These are phyloP conservation scores for Lathyrus oleraceus DNA, from an alignment of 306 rosid genomes.

Conservation along the genomic window DNA sequence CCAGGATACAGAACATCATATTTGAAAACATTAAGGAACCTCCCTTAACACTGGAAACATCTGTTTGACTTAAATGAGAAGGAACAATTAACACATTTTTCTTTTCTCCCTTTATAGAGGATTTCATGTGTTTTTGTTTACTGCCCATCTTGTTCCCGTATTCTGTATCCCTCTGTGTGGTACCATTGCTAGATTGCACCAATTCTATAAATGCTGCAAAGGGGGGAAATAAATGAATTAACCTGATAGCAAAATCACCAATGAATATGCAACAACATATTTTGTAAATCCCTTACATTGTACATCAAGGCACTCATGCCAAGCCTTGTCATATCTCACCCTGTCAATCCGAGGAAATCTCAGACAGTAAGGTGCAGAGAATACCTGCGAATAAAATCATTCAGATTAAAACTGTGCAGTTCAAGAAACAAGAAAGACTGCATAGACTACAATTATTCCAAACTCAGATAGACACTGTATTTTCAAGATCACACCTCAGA, in stretches of 20 bases:
- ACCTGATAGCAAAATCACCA: constrained; percentile 29
- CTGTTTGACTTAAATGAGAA: constrained; percentile 87
- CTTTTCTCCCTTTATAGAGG: constrained; percentile 61
- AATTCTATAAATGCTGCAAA: constrained; percentile 85
- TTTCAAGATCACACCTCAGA: constrained; percentile 72
- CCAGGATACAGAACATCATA: constrained; percentile 95
- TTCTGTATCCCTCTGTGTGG: constrained; percentile 62
- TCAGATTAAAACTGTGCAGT: constrained; percentile 23
- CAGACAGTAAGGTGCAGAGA: constrained; percentile 85
- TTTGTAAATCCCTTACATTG: constrained; percentile 61
- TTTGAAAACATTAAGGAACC: constrained; percentile 69
- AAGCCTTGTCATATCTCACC: constrained; percentile 87
- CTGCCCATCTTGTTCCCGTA: constrained; percentile 53
- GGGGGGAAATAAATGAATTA: constrained; percentile 23
- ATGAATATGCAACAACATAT: constrained; percentile 29
- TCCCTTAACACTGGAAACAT: constrained; percentile 77
- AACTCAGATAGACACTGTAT: constrained; percentile 15
- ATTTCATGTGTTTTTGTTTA: constrained; percentile 49
- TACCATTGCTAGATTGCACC: constrained; percentile 85
- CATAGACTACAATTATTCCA: constrained; percentile 18
- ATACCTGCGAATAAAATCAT: constrained; percentile 60
- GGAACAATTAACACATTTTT: constrained; percentile 66
- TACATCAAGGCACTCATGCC: constrained; percentile 96
- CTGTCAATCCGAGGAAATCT: constrained; percentile 97
- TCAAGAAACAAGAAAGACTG: constrained; percentile 35